These are phyloP conservation scores for Phytophthora idaei DNA, from an alignment of 352 stramenopile genomes.

Conservation along the genomic window DNA sequence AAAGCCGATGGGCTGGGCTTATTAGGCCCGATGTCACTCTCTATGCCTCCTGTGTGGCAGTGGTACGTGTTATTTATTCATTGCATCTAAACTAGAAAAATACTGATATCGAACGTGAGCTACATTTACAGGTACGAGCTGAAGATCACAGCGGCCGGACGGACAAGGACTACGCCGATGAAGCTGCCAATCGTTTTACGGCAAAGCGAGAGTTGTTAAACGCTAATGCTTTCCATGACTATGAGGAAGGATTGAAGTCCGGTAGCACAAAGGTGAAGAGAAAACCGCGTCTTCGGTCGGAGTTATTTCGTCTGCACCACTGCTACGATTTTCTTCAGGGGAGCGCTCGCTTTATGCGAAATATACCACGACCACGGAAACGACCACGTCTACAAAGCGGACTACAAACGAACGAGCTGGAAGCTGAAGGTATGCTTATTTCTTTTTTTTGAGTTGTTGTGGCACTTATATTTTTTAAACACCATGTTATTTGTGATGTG, in stretches of 20 bases:
- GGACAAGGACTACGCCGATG: not conserved
- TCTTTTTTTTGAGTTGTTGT: not conserved
- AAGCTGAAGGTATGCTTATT: not conserved
- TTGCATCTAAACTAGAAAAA: not conserved
- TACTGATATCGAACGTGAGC: not conserved
- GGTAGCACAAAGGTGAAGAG: not conserved
- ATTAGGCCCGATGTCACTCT: not conserved
- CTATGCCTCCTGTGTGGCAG: not conserved
- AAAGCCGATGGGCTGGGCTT: not conserved
- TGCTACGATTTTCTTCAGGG: not conserved
- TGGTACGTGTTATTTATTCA: not conserved
- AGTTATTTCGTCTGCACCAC: conserved; percentile 7
- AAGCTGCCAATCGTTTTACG: conserved; percentile 12
- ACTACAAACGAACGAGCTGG: not conserved
- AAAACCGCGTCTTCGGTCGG: conserved; percentile 2
- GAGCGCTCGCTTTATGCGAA: conserved; percentile 2
- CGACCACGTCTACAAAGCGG: not conserved
- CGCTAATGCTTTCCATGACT: conserved; percentile 1
- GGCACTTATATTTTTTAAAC: not conserved
- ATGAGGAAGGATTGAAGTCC: not conserved
- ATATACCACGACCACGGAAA: not conserved
- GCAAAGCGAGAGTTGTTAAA: conserved; percentile 9
- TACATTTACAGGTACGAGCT: not conserved
- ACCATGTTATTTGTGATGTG: not conserved
- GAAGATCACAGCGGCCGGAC: not conserved